phyloP scores from a whole-genome alignment of 495 filamentous ascomycete genomes.

The Rhypophila decipiens region DNA sequence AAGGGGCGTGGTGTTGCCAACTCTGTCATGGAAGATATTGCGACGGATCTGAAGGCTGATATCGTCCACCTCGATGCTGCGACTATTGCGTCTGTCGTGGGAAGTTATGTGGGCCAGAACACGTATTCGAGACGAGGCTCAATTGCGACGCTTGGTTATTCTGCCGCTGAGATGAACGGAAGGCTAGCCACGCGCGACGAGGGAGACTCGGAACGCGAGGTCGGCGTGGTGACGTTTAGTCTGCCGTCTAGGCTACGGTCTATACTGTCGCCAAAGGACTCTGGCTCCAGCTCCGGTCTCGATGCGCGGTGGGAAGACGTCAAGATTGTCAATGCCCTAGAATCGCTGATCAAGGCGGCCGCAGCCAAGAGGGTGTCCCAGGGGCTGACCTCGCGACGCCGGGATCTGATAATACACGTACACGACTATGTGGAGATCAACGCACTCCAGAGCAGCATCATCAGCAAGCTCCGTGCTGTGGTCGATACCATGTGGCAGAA shows the following conservation, averaged over 20 bases:
- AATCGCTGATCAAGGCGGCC: conserved; percentile 28
- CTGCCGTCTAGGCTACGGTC: conserved; percentile 19
- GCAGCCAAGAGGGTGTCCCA: conserved; percentile 14
- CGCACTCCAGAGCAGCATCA: conserved; percentile 52
- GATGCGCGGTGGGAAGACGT: conserved; percentile 39
- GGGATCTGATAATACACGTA: conserved; percentile 61
- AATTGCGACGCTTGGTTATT: conserved; percentile 59
- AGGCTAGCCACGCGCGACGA: conserved; percentile 13
- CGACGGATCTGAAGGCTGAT: conserved; percentile 60
- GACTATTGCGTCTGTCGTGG: conserved; percentile 72
- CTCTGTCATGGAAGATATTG: conserved; percentile 39
- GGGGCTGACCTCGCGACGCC: conserved; percentile 1
- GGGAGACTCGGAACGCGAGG: conserved; percentile 11
- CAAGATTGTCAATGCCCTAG: conserved; percentile 34
- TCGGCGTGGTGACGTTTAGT: conserved; percentile 15
- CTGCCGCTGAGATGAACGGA: conserved; percentile 41
- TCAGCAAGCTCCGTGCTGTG: conserved; percentile 60
- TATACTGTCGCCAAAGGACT: conserved; percentile 10
- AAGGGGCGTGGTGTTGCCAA: conserved; percentile 25
- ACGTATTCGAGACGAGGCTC: conserved; percentile 32
- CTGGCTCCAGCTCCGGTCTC: neutral
- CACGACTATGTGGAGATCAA: conserved; percentile 74
- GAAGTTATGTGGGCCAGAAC: conserved; percentile 64
- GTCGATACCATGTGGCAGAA: conserved; percentile 61
- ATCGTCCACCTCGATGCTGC: conserved; percentile 70